Conservation (phyloP, 352 stramenopile species). For the Phytophthora europaea region DNA sequence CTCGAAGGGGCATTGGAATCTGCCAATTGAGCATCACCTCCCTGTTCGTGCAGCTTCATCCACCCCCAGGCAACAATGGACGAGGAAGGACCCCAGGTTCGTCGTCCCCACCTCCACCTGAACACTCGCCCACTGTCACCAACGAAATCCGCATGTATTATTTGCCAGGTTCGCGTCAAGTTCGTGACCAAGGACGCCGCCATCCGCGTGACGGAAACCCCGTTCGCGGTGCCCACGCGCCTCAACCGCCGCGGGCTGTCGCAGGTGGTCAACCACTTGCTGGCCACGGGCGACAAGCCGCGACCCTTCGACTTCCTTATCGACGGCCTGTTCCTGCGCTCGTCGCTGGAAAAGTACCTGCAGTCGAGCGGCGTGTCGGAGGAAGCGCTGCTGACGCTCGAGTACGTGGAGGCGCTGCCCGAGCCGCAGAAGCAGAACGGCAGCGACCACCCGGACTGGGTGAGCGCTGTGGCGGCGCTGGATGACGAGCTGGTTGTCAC, state of each 20-base stretch:
- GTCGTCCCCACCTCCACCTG: background rate
- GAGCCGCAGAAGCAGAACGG: conserved; percentile 76
- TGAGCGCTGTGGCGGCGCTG: conserved; percentile 73
- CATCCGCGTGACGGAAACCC: conserved; percentile 91
- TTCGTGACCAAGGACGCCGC: conserved; percentile 91
- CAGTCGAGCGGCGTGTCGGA: conserved; percentile 70
- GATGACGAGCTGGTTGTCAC: conserved; percentile 70
- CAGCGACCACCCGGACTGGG: conserved; percentile 87
- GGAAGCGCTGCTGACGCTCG: conserved; percentile 87
- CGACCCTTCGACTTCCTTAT: conserved; percentile 91
- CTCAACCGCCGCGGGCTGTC: conserved; percentile 86
- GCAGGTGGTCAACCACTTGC: conserved; percentile 92
- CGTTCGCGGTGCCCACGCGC: conserved; percentile 87
- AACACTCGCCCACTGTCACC: background rate
- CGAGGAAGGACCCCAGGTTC: conserved; percentile 50
- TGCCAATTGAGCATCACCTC: background rate
- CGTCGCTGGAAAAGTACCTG: conserved; percentile 84
- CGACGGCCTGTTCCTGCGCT: conserved; percentile 79
- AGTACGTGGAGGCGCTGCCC: conserved; percentile 89
- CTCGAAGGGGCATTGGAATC: background rate
- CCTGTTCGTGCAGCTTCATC: background rate
- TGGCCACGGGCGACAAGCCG: conserved; percentile 55
- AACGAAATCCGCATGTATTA: background rate
- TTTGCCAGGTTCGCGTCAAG: conserved; percentile 84
- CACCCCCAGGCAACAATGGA: conserved; percentile 28